Percentiles rank a stretch among this genome's conserved stretches.
phyloP scores from a whole-genome alignment of 768 basidiomycete species.

The Paxillus ammoniavirescens region DNA sequence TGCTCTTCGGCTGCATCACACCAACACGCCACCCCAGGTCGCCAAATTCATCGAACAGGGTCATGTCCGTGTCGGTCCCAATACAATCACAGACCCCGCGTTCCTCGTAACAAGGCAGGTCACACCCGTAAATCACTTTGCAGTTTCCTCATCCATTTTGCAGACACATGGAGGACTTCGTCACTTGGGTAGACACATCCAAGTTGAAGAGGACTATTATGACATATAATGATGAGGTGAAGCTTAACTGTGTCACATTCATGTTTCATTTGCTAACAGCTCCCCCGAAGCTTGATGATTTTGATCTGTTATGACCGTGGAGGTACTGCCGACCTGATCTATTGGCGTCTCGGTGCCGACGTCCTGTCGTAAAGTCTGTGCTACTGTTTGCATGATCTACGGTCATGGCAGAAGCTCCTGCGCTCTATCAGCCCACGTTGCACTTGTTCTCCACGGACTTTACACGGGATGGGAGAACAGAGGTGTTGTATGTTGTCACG shows the following conservation, averaged over 20 bases:
- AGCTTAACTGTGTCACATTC: constrained; percentile 15
- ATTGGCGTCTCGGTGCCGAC: neutral
- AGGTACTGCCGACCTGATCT: neutral
- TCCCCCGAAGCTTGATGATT: constrained; percentile 80
- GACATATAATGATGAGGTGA: constrained; percentile 94
- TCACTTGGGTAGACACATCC: constrained; percentile 98
- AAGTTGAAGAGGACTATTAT: constrained; percentile 95
- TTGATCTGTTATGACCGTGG: constrained; percentile 67
- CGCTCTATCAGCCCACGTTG: neutral
- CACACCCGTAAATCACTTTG: neutral
- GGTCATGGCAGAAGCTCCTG: neutral
- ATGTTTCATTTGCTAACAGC: constrained; percentile 12
- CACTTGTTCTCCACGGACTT: neutral
- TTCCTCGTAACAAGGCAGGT: constrained; percentile 85
- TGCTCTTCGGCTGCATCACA: constrained; percentile 4
- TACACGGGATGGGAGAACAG: neutral
- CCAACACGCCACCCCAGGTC: constrained; percentile 53
- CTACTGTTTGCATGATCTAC: neutral
- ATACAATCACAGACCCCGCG: constrained; percentile 94
- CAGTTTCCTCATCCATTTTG: constrained; percentile 2
- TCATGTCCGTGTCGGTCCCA: constrained; percentile 94
- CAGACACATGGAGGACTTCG: constrained; percentile 98
- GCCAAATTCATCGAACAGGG: constrained; percentile 98
- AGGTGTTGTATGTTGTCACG: constrained; percentile 3
- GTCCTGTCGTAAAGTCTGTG: neutral